Evolutionary conservation across 2,329 filamentous ascomycete species (phyloP), one percentile per base, ranked within the genome.

Genomic region (Fusarium verticillioides): DNA sequence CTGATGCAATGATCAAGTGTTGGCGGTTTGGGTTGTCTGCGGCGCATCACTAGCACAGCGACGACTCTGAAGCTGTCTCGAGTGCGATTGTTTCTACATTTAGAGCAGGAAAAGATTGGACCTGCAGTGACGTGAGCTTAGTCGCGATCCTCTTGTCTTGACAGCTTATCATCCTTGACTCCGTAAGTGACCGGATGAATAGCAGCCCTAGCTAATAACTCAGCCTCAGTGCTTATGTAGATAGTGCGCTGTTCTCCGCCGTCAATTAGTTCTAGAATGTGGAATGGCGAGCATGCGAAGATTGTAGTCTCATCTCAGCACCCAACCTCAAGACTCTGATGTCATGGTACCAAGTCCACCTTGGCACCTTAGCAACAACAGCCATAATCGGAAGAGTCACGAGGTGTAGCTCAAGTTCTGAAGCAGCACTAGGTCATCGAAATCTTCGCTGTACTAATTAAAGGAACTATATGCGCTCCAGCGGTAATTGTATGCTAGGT

Each of bases 401-500:
- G 18, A 39, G 30, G 13, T 12, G 13, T 18, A 16, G 7, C 23
- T 28, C 19, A 43, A 26, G 2, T 28, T 19, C n/a, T 19, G 21
- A 8, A 7, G 23, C n/a, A 32, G 15, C 5, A 18, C 12, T 10
- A 12, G 32, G 13, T 4, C 13, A 6, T 26, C 16, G 2, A 9
- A n/a, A 4, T 2, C 2, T 18, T 6, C 7, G 11, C 30, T 19
- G 1, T 13, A 5, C 6, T 26, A 4, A 9, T 4, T 15, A 9
- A 42, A 30, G 13, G 3, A 34, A 43, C 11, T 15, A 9, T 15
- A 9, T 19, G 3, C 11, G 16, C 30, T 10, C 5, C 16, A 18
- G 11, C 30, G 7, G 13, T n/a, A 49, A 30, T 10, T 18, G 10
- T 5, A 32, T 7, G 5, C 10, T 26, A 26, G 26, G 26, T 26